These are phyloP conservation scores for Apophysomyces ossiformis DNA, from an alignment of 371 early-diverging fungal species.

Conservation along the genomic window DNA sequence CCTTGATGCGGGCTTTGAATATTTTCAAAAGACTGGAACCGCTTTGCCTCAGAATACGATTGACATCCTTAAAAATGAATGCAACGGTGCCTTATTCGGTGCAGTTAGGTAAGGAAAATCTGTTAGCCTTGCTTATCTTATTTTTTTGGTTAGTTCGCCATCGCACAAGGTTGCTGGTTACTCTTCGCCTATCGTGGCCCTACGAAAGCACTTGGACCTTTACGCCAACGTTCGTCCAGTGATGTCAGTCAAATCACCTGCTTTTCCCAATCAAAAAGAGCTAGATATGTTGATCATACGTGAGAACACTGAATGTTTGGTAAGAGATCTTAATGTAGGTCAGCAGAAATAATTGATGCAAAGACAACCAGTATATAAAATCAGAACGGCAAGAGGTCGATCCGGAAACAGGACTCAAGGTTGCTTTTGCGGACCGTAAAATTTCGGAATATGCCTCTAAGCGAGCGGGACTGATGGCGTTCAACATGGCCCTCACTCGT, in stretches of 20 bases:
- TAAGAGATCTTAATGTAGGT: slow-evolving; percentile 36
- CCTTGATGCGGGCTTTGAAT: slow-evolving; percentile 93
- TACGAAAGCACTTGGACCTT: slow-evolving; percentile 90
- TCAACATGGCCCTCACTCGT: slow-evolving; percentile 85
- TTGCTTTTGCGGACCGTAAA: slow-evolving; percentile 87
- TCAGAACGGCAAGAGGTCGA: slow-evolving; percentile 74
- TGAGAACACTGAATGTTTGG: slow-evolving; percentile 97
- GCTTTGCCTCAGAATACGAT: slow-evolving; percentile 90
- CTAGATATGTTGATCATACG: slow-evolving; percentile 95
- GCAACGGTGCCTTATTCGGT: slow-evolving; percentile 95
- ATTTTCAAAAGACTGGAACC: slow-evolving; percentile 89
- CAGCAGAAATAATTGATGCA: neutral
- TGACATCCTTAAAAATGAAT: slow-evolving; percentile 73
- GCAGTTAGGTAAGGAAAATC: slow-evolving; percentile 77
- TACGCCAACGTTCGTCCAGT: slow-evolving; percentile 96
- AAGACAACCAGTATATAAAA: slow-evolving; percentile 75
- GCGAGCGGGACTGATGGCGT: slow-evolving; percentile 87
- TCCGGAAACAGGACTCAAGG: slow-evolving; percentile 64
- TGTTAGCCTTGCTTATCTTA: neutral
- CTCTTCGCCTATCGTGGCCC: slow-evolving; percentile 93
- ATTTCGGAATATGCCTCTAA: slow-evolving; percentile 88
- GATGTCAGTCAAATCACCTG: slow-evolving; percentile 64
- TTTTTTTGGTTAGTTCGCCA: slow-evolving; percentile 73
- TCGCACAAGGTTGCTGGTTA: slow-evolving; percentile 96
- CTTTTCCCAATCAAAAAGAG: slow-evolving; percentile 65